phyloP scores from a whole-genome alignment of 2,329 filamentous ascomycete species.

The Colletotrichum truncatum region DNA sequence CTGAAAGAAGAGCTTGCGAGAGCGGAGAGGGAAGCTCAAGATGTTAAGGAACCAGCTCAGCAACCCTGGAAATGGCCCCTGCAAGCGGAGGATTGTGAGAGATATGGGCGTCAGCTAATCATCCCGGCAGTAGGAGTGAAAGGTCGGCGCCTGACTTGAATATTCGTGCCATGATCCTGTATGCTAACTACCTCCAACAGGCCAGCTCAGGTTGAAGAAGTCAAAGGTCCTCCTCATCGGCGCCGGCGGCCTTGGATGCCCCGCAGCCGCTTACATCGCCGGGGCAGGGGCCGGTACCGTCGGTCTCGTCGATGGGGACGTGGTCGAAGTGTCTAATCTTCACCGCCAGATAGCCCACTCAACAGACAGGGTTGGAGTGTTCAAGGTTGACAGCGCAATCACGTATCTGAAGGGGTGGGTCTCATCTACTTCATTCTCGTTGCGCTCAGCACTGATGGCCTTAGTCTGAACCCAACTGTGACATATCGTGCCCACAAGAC shows the following conservation, averaged over 20 bases:
- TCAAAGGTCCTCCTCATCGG: constrained; percentile 84
- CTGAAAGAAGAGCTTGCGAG: constrained; percentile 55
- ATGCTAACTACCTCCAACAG: constrained; percentile 52
- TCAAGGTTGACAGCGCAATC: constrained; percentile 83
- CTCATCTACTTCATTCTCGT: background rate
- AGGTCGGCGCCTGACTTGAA: constrained; percentile 55
- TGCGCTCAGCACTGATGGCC: background rate
- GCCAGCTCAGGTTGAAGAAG: constrained; percentile 77
- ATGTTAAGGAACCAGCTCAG: constrained; percentile 13
- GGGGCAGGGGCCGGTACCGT: constrained; percentile 87
- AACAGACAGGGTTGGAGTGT: constrained; percentile 74
- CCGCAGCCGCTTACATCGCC: constrained; percentile 90
- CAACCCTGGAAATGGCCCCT: constrained; percentile 72
- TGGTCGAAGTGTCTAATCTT: constrained; percentile 88
- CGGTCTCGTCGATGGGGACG: constrained; percentile 87
- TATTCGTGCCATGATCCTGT: fast-evolving
- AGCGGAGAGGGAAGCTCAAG: constrained; percentile 42
- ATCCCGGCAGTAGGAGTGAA: constrained; percentile 82
- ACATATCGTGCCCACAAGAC: constrained; percentile 69
- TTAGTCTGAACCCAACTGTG: constrained; percentile 77
- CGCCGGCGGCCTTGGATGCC: constrained; percentile 89
- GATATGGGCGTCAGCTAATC: constrained; percentile 93
- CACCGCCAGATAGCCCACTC: constrained; percentile 91
- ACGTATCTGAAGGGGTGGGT: constrained; percentile 63
- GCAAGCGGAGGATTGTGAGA: constrained; percentile 76